These are phyloP conservation scores for Colletotrichum shisoi DNA, from an alignment of 2,329 filamentous ascomycete genomes.

Conservation along the genomic window DNA sequence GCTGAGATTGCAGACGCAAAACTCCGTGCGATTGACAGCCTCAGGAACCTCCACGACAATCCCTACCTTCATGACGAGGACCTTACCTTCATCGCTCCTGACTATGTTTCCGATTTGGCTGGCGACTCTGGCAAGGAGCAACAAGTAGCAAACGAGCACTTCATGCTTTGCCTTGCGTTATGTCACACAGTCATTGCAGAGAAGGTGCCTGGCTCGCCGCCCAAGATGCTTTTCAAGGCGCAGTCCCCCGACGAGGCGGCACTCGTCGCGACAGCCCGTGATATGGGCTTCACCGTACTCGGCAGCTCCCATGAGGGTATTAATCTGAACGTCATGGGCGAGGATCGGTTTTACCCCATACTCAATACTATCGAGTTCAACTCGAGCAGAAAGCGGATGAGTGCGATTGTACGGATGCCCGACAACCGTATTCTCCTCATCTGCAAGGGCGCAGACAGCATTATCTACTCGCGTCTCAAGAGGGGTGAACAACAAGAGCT, in stretches of 20 bases:
- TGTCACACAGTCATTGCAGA: slow-evolving; percentile 97
- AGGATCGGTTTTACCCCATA: slow-evolving; percentile 84
- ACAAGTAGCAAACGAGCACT: slow-evolving; percentile 78
- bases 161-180: slow-evolving; percentile 94
- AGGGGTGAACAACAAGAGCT: slow-evolving; percentile 86
- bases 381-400: slow-evolving; percentile 96
- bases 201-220: slow-evolving; percentile 85
- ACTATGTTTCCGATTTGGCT: slow-evolving; percentile 83
- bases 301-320: slow-evolving; percentile 82
- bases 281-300: slow-evolving; percentile 93
- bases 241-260: slow-evolving; percentile 97
- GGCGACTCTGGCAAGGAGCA: slow-evolving; percentile 81
- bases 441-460: slow-evolving; percentile 96
- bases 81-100: slow-evolving; percentile 89
- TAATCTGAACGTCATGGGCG: slow-evolving; percentile 83
- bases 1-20: slow-evolving; percentile 83
- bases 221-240: slow-evolving; percentile 92
- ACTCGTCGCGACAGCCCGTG: slow-evolving; percentile 89
- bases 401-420: slow-evolving; percentile 93
- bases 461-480: slow-evolving; percentile 92
- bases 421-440: slow-evolving; percentile 88
- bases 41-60: slow-evolving; percentile 84
- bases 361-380: slow-evolving; percentile 98
- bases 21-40: slow-evolving; percentile 71
- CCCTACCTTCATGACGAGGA: slow-evolving; percentile 90